Evolutionary conservation across 768 basidiomycete genomes (phyloP).

Genomic region (Rhodotorula kratochvilovae): DNA sequence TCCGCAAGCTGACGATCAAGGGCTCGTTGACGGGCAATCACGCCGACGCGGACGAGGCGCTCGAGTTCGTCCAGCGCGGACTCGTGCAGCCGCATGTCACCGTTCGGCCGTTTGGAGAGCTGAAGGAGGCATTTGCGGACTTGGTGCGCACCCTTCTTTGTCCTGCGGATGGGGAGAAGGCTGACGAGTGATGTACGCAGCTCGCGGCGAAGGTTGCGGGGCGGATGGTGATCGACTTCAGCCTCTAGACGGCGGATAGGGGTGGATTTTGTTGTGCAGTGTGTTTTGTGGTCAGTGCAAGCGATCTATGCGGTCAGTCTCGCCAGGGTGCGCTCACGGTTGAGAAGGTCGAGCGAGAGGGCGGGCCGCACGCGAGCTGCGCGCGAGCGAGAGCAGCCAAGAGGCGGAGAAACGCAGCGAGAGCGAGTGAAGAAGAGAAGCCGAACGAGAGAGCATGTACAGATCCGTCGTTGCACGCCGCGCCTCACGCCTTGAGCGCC

Average conservation of each 20-base stretch:
- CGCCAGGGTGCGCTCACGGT: no score
- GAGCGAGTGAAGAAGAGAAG: no score
- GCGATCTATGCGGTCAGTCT: no score
- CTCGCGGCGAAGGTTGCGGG: conserved; percentile 54
- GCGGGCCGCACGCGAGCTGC: no score
- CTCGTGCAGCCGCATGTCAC: conserved; percentile 61
- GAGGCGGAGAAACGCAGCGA: no score
- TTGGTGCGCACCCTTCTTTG: conserved; percentile 25
- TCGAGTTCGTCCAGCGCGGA: conserved; percentile 66
- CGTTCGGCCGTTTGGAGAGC: conserved; percentile 54
- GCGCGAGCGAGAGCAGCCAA: no score
- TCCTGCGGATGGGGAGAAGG: conserved; percentile 38
- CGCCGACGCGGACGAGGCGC: conserved; percentile 71
- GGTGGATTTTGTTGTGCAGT: no score
- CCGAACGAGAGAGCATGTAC: neutral
- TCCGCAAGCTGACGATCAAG: conserved; percentile 44
- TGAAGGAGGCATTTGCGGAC: conserved; percentile 52
- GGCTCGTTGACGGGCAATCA: conserved; percentile 57
- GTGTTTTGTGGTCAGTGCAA: no score
- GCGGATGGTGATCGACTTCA: conserved; percentile 42
- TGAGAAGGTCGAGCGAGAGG: no score
- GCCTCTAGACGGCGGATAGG: neutral
- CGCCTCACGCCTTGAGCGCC: conserved; percentile 11
- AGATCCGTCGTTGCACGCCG: neutral
- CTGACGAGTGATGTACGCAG: conserved; percentile 34